Base-by-base conservation (phyloP, 2,329 filamentous ascomycete genomes). In the Tolypocladium amazonense region DNA sequence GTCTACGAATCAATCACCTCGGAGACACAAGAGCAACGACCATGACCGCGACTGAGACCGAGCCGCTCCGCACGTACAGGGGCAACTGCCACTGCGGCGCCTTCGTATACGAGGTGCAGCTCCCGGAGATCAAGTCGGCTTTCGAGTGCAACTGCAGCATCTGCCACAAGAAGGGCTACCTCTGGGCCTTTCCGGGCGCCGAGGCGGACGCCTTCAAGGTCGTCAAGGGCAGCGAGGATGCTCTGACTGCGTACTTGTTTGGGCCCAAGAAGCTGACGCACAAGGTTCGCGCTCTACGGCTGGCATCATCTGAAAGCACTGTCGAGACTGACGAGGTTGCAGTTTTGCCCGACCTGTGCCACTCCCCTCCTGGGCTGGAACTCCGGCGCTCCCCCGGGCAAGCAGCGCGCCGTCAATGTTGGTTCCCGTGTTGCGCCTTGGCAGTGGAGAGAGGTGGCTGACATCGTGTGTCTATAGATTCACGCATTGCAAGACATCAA, bases 111-210 rank as follows among this genome's bases (percentile, higher is more conserved):
- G 79, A 80, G 66, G 66, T 76, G 58, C 69, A 73, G 3, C 54
- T 85, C 15, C 82, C 84, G 27, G 82, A 88, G 67, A 77, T 89
- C 62, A 83, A 81, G 65, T 70, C 76, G 5, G 79, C 77, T 7
- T 68, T 72, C 5, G 77, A 82, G 66, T 88, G 88, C 73, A 86
- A 87, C 71, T 90, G 88, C 73, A 88, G 84, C 72, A 82, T 88
- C 63, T 88, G 87, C 69, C 66, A 63, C 65, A 81, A 76, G 65
- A 81, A 80, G 67, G 77, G 71, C 20, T 77, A 77, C 52, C 67
- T 79, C 43, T 79, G 71, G 68, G 54, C 72, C 25, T 67, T 74
- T 39, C 67, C 71, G 8, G 65, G 67, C 4, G 62, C n/a, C n/a
- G n/a, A n/a, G n/a, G n/a, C 64, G 0, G 66, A 69, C 41, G 61